Conservation (phyloP, 495 filamentous ascomycete genomes). For the Aspergillus nidulans region DNA sequence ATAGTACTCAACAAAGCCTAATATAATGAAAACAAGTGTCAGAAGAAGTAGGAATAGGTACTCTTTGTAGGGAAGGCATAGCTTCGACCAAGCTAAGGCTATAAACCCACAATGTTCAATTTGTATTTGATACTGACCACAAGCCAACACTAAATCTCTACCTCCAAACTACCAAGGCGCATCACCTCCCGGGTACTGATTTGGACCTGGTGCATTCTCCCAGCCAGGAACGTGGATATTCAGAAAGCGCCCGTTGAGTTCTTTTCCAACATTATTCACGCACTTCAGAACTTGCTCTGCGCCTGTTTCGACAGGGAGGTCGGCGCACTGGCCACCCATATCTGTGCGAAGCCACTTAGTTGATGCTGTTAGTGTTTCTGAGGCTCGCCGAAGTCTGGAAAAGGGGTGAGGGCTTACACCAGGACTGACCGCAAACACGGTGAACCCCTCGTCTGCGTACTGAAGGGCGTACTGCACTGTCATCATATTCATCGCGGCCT, state of each 20-base stretch:
- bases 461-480: slow-evolving; percentile 44
- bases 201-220: not conserved
- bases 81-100: too few relatives aligned
- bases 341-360: slow-evolving; percentile 30
- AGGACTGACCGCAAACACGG: slow-evolving; percentile 40
- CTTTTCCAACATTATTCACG: not conserved
- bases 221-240: slow-evolving; percentile 14
- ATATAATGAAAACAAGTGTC: too few relatives aligned
- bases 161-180: slow-evolving; percentile 14
- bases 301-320: slow-evolving; percentile 29
- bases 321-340: slow-evolving; percentile 28
- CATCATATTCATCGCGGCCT: slow-evolving; percentile 48
- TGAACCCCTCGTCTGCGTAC: slow-evolving; percentile 39
- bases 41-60: too few relatives aligned
- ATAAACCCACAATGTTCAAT: too few relatives aligned
- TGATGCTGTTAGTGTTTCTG: not conserved
- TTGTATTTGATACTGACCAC: too few relatives aligned
- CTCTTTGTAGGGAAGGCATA: too few relatives aligned
- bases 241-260: slow-evolving; percentile 2
- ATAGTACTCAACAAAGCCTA: too few relatives aligned
- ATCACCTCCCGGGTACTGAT: slow-evolving; percentile 9
- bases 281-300: not conserved
- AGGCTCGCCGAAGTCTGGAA: too few relatives aligned
- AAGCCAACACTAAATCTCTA: too few relatives aligned
- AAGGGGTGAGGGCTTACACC: slow-evolving; percentile 29